Base-by-base conservation (phyloP, 345 rosid species). In the Nephelium lappaceum region DNA sequence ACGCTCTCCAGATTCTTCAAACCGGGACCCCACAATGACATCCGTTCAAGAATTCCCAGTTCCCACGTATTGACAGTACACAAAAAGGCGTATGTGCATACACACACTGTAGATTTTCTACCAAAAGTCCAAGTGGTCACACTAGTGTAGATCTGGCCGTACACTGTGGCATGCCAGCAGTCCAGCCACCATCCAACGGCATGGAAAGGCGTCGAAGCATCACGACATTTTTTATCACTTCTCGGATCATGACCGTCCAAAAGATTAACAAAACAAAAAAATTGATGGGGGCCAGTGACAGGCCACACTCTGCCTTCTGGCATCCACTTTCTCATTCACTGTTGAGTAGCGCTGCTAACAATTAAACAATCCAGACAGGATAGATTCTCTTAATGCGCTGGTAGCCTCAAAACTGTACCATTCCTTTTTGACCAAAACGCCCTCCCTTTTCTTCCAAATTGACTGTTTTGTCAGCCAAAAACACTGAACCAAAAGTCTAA, bases 281-380 rank as follows among this genome's bases (percentile, higher is more conserved):
- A 23, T 16, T 25, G 42, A 65, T 51, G 79, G 79, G 68, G 79
- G 39, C 12, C 51, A 36, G 5, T 14, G 43, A 3, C 64, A 23
- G 19, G 11, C 5, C 53, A 49, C 27, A 9, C 43, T 43, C 16
- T 16, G 58, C 77, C 58, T 63, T 49, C 85, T 79, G 87, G 74
- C 87, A 77, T 68, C 81, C 87, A 79, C 83, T 74, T 41, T 27
- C 38, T 58, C 24, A n/a, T 21, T 21, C 19, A 14, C 12, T 27
- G 10, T 31, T 79, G 64, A 67, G 39, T 43, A 70, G 73, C 67
- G 73, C 72, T 45, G 51, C 58, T 60, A 21, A 3, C 63, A 8
- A 72, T 47, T 70, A 81, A 66, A 65, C 69, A 53, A 66, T 66
- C 18, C 53, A 58, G 66, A 66, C 38, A 66, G 57, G 63, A 14